These are phyloP conservation scores for Panaeolus papilionaceus DNA, from an alignment of 768 basidiomycete species.

Conservation along the genomic window DNA sequence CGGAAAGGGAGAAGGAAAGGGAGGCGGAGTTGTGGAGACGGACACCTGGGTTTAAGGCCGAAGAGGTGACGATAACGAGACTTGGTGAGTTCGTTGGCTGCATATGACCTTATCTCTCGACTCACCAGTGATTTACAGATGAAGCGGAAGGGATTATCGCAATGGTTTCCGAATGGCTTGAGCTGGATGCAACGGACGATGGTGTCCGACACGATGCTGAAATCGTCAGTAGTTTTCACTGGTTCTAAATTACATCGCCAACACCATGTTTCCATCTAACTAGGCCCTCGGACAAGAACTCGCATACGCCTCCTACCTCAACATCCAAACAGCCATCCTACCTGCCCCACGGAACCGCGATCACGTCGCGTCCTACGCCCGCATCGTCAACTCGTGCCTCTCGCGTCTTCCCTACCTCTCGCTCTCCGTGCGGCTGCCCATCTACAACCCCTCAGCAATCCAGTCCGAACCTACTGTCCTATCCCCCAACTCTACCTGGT, in stretches of 20 bases:
- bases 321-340: slow-evolving; percentile 83
- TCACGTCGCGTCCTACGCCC: slow-evolving; percentile 91
- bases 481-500: slow-evolving; percentile 29
- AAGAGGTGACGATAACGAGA: slow-evolving; percentile 89
- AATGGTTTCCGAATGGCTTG: slow-evolving; percentile 93
- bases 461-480: slow-evolving; percentile 38
- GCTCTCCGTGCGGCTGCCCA: slow-evolving; percentile 83
- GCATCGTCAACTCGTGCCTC: slow-evolving; percentile 83
- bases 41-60: slow-evolving; percentile 75
- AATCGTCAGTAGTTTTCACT: slow-evolving; percentile 64
- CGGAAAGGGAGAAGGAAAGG: slow-evolving; percentile 51
- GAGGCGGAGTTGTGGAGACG: slow-evolving; percentile 89
- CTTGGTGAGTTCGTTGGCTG: slow-evolving; percentile 61
- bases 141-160: slow-evolving; percentile 76
- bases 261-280: not conserved
- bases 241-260: slow-evolving; percentile 19
- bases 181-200: slow-evolving; percentile 90
- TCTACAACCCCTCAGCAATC: slow-evolving; percentile 76
- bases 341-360: slow-evolving; percentile 87
- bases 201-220: slow-evolving; percentile 97
- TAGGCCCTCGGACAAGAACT: slow-evolving; percentile 95
- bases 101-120: not conserved
- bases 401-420: slow-evolving; percentile 73
- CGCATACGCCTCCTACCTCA: slow-evolving; percentile 91
- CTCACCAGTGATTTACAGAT: slow-evolving; percentile 46